Percentiles rank a stretch among this genome's conserved stretches.
Evolutionary conservation across 768 basidiomycete genomes (phyloP).

Genomic region (Lentinus tigrinus): DNA sequence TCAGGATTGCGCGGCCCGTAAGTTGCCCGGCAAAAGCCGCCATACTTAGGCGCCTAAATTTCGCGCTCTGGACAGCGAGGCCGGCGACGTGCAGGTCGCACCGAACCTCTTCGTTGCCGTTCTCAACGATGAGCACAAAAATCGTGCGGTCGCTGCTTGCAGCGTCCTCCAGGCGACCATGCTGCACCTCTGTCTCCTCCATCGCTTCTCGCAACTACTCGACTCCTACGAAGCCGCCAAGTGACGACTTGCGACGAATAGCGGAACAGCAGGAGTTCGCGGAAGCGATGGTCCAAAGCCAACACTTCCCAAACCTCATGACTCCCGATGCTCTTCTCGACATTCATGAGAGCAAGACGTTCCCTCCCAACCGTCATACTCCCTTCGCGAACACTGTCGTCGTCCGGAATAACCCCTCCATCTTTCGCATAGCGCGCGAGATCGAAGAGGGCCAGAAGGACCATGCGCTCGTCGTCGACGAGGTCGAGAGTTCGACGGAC

Average conservation of each 20-base stretch:
- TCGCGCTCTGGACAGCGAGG: not conserved
- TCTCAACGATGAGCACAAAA: conserved; percentile 7
- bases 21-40: not conserved
- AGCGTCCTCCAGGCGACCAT: not conserved
- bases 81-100: not conserved
- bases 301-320: conserved; percentile 59
- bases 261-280: conserved; percentile 4
- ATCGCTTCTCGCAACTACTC: conserved; percentile 2
- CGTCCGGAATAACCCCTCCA: conserved; percentile 69
- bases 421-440: conserved; percentile 45
- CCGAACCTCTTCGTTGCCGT: not conserved
- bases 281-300: conserved; percentile 2
- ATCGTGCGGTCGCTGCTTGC: not conserved
- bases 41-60: not conserved
- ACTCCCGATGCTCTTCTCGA: conserved; percentile 60
- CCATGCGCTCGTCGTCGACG: conserved; percentile 29
- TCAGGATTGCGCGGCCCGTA: not conserved
- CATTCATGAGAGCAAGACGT: conserved; percentile 50
- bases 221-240: conserved; percentile 2
- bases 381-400: conserved; percentile 63
- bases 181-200: not conserved
- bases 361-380: conserved; percentile 50
- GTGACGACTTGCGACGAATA: not conserved
- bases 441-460: conserved; percentile 30
- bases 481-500: conserved; percentile 15